A percentile compares a stretch with the other conserved stretches of the same genome.
Conservation (phyloP, 306 rosid species). For the Alnus rubra region DNA sequence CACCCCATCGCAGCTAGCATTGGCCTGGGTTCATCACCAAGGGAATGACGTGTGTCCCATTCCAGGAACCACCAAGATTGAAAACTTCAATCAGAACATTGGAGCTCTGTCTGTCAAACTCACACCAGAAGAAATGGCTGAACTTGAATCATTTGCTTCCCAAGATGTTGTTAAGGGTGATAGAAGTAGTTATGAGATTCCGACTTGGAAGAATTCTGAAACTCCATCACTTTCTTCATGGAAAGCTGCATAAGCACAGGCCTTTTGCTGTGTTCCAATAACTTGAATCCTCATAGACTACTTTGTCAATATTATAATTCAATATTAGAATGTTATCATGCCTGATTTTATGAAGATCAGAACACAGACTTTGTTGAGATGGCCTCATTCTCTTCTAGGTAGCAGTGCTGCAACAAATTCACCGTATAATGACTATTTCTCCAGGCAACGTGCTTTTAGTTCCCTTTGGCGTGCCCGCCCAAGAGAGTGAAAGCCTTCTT, state of each 20-base stretch:
- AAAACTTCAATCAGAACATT: slow-evolving; percentile 57
- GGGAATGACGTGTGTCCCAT: slow-evolving; percentile 67
- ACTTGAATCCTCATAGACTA: too few species aligned
- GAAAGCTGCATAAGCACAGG: slow-evolving; percentile 24
- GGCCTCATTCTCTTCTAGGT: too few species aligned
- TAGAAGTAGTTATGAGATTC: neutral
- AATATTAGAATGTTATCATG: too few species aligned
- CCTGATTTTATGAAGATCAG: too few species aligned
- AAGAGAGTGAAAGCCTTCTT: too few species aligned
- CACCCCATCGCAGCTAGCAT: slow-evolving; percentile 56
- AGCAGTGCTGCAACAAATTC: too few species aligned
- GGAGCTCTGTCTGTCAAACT: slow-evolving; percentile 61
- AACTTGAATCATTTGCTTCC: slow-evolving; percentile 54
- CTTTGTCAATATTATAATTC: too few species aligned
- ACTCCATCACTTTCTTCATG: slow-evolving; percentile 62
- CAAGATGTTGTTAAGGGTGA: slow-evolving; percentile 50
- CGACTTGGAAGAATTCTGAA: slow-evolving; percentile 51
- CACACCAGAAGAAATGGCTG: slow-evolving; percentile 55
- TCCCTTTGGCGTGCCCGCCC: too few species aligned
- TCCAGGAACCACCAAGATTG: slow-evolving; percentile 78
- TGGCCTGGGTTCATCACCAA: slow-evolving; percentile 74
- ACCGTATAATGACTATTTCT: too few species aligned
- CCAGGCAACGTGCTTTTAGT: too few species aligned
- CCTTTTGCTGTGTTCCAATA: neutral
- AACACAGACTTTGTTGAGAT: too few species aligned